Evolutionary conservation across 257 asterid species (phyloP), one percentile per base, ranked within the genome.

Genomic region (Coffea canephora): DNA sequence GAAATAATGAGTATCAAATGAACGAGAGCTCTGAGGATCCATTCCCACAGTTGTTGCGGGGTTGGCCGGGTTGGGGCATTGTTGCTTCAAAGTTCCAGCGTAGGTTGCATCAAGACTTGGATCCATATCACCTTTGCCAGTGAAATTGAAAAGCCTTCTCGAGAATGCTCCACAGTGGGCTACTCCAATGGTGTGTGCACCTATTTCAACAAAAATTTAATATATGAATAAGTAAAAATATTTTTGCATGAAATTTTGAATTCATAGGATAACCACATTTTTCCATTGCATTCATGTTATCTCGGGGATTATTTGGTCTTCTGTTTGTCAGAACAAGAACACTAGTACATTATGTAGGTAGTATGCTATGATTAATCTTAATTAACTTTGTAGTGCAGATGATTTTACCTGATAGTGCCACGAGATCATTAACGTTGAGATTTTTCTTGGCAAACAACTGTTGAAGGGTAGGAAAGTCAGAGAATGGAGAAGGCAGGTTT

Each of bases 131-230:
- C 85, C 75, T 49, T 79, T 81, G 18, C 91, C 93, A 3, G 91
- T 84, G 89, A 91, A 91, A 81, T 91, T 89, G 87, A 36, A 83
- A 0, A 89, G 84, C 79, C 93, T 84, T 82, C 27, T 83, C 85
- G 88, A 77, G 82, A 90, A 89, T 15, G 88, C 82, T 1, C 88
- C 88, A 45, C 95, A 91, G 59, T 82, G 95, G 4, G 90, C 75
- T 3, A 86, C 90, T 50, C 93, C 94, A 74, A 90, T 87, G 39
- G 91, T 89, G 82, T 89, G 93, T 27, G 86, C 93, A n/a, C 95
- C 93, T 88, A 77, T 15, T 36, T 45, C 45, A 69, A 36, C n/a
- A 6, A 36, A 69, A 69, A 1, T 64, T 64, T 64, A 9, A 12
- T 11, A 49, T 7, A 27, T 27, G 27, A 27, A 27, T 27, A 27